phyloP scores from a whole-genome alignment of 2,329 filamentous ascomycete genomes.

The Epichloe festucae region DNA sequence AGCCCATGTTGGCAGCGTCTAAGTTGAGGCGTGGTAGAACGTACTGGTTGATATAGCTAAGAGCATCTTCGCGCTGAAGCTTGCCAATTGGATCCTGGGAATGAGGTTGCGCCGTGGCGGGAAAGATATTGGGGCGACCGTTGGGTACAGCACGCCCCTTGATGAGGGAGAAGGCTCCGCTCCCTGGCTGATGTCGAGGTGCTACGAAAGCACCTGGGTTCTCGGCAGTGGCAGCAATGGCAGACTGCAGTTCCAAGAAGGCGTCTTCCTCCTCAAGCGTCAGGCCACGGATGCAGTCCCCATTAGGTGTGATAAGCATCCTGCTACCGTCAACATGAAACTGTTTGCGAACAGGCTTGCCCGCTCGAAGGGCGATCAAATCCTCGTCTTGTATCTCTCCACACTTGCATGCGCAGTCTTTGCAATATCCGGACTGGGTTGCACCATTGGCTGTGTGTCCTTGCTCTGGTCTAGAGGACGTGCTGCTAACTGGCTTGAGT shows the following conservation, averaged over 20 bases:
- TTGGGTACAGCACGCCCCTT: slow-evolving; percentile 53
- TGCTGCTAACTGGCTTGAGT: slow-evolving; percentile 22
- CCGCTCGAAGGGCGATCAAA: slow-evolving; percentile 39
- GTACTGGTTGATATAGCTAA: slow-evolving; percentile 58
- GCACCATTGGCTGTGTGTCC: slow-evolving; percentile 8
- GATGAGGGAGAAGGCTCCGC: slow-evolving; percentile 47
- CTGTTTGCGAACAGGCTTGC: slow-evolving; percentile 47
- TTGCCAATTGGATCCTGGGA: slow-evolving; percentile 48
- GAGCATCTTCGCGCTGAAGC: slow-evolving; percentile 52
- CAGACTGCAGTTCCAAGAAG: slow-evolving; percentile 55
- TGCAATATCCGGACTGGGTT: slow-evolving; percentile 20
- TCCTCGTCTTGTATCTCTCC: slow-evolving; percentile 35
- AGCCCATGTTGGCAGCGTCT: slow-evolving; percentile 32
- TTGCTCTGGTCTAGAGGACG: slow-evolving; percentile 17
- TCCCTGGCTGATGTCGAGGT: slow-evolving; percentile 37
- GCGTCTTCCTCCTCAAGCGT: slow-evolving; percentile 54
- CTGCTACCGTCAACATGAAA: slow-evolving; percentile 46
- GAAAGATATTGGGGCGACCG: slow-evolving; percentile 49
- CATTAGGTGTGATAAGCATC: slow-evolving; percentile 62
- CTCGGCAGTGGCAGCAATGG: slow-evolving; percentile 35
- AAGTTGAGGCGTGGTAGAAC: slow-evolving; percentile 48
- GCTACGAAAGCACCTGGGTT: slow-evolving; percentile 44
- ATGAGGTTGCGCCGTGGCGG: slow-evolving; percentile 31
- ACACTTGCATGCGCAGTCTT: slow-evolving; percentile 25
- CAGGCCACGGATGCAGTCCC: slow-evolving; percentile 63